Evolutionary conservation across 1,284 basidiomycete genomes (phyloP).

Genomic region (Leccinum variabile): DNA sequence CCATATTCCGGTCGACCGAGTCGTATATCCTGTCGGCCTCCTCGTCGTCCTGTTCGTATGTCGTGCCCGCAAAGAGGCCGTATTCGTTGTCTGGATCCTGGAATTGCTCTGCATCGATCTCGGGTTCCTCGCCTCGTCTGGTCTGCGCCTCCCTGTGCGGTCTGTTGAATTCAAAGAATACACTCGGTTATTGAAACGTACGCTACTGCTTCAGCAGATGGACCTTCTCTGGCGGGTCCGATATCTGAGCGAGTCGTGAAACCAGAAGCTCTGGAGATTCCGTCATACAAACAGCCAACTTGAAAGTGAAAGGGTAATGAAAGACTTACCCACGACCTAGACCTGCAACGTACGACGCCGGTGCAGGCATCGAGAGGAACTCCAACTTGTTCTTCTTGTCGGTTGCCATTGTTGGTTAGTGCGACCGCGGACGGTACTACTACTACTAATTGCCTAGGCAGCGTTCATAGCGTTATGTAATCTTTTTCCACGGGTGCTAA

Average conservation of each 20-base stretch:
- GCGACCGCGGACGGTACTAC: no score
- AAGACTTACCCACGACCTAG: constrained; percentile 83
- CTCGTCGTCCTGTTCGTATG: constrained; percentile 97
- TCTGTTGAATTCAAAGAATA: background rate
- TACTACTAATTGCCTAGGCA: no score
- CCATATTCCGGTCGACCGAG: constrained; percentile 87
- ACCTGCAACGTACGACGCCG: constrained; percentile 94
- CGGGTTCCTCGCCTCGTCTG: constrained; percentile 81
- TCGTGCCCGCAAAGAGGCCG: constrained; percentile 92
- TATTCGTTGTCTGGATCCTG: constrained; percentile 98
- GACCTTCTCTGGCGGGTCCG: constrained; percentile 93
- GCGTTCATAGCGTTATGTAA: no score
- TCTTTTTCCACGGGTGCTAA: no score
- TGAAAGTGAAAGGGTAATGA: background rate
- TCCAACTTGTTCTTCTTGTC: constrained; percentile 69
- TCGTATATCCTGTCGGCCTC: constrained; percentile 98
- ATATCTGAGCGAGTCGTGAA: constrained; percentile 99
- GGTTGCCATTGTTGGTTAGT: constrained; percentile 40
- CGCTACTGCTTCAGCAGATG: constrained; percentile 87
- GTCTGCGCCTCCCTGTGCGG: constrained; percentile 64
- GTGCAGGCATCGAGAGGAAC: constrained; percentile 84
- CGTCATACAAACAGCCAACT: constrained; percentile 4
- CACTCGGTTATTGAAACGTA: constrained; percentile 38
- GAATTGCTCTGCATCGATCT: constrained; percentile 85
- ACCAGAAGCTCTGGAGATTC: constrained; percentile 76